phyloP scores from a whole-genome alignment of 2,329 filamentous ascomycete genomes.

The Aureobasidium uvarum region DNA sequence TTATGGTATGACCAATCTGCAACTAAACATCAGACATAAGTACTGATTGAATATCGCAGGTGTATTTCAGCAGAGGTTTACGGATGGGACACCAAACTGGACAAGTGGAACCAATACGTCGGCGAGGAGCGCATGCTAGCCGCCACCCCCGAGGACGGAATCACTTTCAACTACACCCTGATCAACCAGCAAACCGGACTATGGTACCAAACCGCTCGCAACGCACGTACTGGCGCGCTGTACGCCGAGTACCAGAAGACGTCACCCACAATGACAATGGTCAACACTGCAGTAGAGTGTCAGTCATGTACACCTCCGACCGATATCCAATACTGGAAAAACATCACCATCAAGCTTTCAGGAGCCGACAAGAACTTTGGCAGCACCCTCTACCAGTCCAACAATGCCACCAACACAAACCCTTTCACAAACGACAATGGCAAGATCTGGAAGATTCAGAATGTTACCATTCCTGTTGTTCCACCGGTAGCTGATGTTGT shows the following conservation, averaged over 20 bases:
- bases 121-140: constrained; percentile 32
- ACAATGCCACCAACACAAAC: constrained; percentile 22
- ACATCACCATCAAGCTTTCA: constrained; percentile 27
- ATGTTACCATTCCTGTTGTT: constrained; percentile 27
- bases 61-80: constrained; percentile 36
- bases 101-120: constrained; percentile 31
- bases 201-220: constrained; percentile 31
- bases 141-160: constrained; percentile 31
- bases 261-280: constrained; percentile 12
- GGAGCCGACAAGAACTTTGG: constrained; percentile 25
- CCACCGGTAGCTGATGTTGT: constrained; percentile 14
- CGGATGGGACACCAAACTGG: constrained; percentile 28
- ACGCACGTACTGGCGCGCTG: constrained; percentile 11
- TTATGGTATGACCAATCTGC: constrained; percentile 26
- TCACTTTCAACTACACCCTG: constrained; percentile 35
- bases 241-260: constrained; percentile 22
- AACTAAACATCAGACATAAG: too few species aligned
- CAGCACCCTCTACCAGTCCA: constrained; percentile 9
- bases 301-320: constrained; percentile 23
- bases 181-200: constrained; percentile 31
- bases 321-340: constrained; percentile 22
- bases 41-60: neutral
- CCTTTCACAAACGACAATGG: constrained; percentile 24
- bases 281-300: constrained; percentile 27
- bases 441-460: constrained; percentile 28